Base-by-base conservation (phyloP, 345 rosid genomes). In the Camelina hispida region DNA sequence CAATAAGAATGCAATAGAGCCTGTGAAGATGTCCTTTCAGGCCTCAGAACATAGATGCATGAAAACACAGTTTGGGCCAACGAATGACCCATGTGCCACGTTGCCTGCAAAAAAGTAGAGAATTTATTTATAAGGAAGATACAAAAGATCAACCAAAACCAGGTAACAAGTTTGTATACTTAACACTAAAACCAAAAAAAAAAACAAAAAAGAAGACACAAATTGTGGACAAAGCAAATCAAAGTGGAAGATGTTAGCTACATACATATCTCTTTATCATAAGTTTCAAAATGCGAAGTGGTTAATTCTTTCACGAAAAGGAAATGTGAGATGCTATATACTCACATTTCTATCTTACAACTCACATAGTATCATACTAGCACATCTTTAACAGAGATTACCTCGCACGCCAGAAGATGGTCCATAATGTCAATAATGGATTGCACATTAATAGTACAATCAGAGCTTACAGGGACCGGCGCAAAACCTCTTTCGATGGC, bases 1-100 rank as follows among this genome's bases (percentile, higher is more conserved):
- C 93, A 88, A 77, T 87, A 92, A 80, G 97, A 90, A 87, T 95
- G 93, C 83, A 95, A 71, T 75, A 95, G 69, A 70, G 93, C 86
- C 76, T 88, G 97, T 57, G 96, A 84, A 48, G 93, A 71, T 78
- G 97, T 92, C 85, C 96, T 86, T 79, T 95, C 97, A 18, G 91
- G 96, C 85, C 86, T 87, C 81, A 95, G 82, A 78, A 95, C 86
- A 84, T 92, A 95, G 64, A 93, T 78, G 84, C 99, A 95, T n/a
- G 99, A 90, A 85, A 92, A 92, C 77, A 95, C 99, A 66, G 97
- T 95, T 82, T 95, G 99, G 47, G 99, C 97, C 87, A 95, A 72
- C 47, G 97, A 92, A 79, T 95, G 98, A 78, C 99, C 99, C 87
- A 79, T 87, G 82, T 95, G 99, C 99, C 99, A 95, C 56, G 99